Evolutionary conservation across 2,329 filamentous ascomycete genomes (phyloP).

Genomic region (Hymenoscyphus linearis): DNA sequence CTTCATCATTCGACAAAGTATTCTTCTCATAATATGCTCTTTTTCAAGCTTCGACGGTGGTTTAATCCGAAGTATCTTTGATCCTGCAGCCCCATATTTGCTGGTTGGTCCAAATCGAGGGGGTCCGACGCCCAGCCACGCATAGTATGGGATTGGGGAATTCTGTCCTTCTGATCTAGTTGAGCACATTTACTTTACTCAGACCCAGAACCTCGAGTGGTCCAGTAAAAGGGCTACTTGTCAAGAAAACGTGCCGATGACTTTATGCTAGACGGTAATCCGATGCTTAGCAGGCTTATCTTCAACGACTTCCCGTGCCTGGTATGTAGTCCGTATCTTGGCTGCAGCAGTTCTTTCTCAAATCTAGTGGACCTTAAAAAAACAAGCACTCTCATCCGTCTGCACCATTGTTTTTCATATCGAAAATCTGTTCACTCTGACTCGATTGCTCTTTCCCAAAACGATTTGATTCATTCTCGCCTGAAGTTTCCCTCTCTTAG

Average conservation of each 20-base stretch:
- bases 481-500: neutral
- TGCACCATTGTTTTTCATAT: neutral
- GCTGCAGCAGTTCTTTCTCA: neutral
- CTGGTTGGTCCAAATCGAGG: neutral
- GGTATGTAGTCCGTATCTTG: neutral
- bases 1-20: neutral
- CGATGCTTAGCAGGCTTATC: neutral
- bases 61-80: neutral
- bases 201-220: neutral
- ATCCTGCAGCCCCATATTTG: neutral
- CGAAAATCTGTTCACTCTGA: neutral
- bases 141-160: neutral
- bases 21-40: slow-evolving; percentile 6
- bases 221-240: neutral
- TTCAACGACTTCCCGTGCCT: neutral
- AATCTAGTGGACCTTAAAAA: neutral
- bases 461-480: neutral
- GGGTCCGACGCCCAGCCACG: neutral
- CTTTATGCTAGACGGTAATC: neutral
- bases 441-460: neutral
- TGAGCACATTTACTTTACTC: slow-evolving; percentile 5
- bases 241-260: neutral
- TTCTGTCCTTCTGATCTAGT: neutral
- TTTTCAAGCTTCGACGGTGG: neutral
- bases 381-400: neutral